A percentile compares a stretch with the other conserved stretches of the same genome.
phyloP scores from a whole-genome alignment of 352 stramenopile genomes.

The Globisporangium camurandrum region DNA sequence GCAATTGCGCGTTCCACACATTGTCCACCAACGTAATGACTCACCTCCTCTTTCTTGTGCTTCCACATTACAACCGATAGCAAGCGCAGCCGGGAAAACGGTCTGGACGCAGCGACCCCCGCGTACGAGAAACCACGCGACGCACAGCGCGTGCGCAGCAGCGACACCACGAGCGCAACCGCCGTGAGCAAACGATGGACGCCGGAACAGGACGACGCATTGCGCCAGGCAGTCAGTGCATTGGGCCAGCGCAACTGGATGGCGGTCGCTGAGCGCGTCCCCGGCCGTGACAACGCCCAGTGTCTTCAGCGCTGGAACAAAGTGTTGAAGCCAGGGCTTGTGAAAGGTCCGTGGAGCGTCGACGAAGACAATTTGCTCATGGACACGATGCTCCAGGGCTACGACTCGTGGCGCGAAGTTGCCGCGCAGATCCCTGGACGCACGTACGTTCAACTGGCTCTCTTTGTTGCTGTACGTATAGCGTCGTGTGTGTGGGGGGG shows the following conservation, averaged over 20 bases:
- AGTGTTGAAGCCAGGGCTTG: slow-evolving; percentile 87
- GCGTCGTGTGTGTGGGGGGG: not conserved
- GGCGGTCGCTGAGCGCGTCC: slow-evolving; percentile 60
- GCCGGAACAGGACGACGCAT: slow-evolving; percentile 76
- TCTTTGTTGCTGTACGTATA: no score
- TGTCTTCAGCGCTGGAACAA: slow-evolving; percentile 85
- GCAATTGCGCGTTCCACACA: not conserved
- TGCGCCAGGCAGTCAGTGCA: slow-evolving; percentile 68
- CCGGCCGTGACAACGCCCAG: slow-evolving; percentile 66
- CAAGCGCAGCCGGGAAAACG: slow-evolving; percentile 25
- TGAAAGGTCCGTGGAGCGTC: slow-evolving; percentile 90
- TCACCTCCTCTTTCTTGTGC: no score
- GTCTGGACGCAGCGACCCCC: slow-evolving; percentile 3
- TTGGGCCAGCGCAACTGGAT: slow-evolving; percentile 87
- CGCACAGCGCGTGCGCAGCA: slow-evolving; percentile 25
- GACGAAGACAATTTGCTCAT: slow-evolving; percentile 87
- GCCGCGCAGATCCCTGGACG: slow-evolving; percentile 59
- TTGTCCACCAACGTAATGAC: no score
- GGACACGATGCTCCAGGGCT: slow-evolving; percentile 79
- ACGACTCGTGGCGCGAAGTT: slow-evolving; percentile 65
- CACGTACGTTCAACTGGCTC: no score
- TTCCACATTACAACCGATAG: slow-evolving; percentile 4
- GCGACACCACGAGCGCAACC: slow-evolving; percentile 27
- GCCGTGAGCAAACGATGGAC: slow-evolving; percentile 68
- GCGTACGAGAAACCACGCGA: slow-evolving; percentile 33